Percentiles rank a stretch among this genome's conserved stretches.
phyloP scores from a whole-genome alignment of 129 eudicot species.

The Flaveria trinervia region DNA sequence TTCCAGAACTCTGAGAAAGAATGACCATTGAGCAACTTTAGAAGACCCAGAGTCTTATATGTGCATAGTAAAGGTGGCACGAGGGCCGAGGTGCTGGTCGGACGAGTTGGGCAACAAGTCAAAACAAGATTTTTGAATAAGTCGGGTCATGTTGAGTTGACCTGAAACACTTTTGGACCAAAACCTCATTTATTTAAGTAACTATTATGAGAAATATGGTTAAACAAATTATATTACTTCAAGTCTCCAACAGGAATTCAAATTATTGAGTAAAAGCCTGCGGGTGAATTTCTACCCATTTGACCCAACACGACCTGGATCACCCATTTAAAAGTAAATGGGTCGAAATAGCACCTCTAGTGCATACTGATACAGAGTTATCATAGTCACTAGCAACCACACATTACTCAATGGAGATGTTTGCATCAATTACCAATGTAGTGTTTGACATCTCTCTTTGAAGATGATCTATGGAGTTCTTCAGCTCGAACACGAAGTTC shows the following conservation, averaged over 20 bases:
- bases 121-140: neutral
- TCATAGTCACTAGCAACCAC: too few relatives aligned
- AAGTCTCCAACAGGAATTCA: neutral
- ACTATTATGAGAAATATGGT: neutral
- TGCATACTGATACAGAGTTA: too few relatives aligned
- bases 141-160: neutral
- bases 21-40: conserved; percentile 2
- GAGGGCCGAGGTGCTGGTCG: neutral
- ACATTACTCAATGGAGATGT: neutral
- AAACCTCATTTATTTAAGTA: neutral
- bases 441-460: conserved; percentile 92
- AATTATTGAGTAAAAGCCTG: neutral
- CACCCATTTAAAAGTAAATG: neutral
- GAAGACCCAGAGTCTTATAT: neutral
- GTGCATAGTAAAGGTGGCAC: conserved; percentile 6
- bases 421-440: conserved; percentile 63
- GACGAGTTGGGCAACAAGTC: neutral
- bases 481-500: conserved; percentile 90
- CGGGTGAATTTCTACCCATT: neutral
- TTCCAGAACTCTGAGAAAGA: conserved; percentile 86
- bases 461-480: conserved; percentile 61
- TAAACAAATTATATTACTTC: neutral
- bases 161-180: neutral
- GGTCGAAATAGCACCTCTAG: neutral
- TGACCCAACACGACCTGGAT: neutral